phyloP scores from a whole-genome alignment of 106 monocot species.

The Apostasia shenzhenica region DNA sequence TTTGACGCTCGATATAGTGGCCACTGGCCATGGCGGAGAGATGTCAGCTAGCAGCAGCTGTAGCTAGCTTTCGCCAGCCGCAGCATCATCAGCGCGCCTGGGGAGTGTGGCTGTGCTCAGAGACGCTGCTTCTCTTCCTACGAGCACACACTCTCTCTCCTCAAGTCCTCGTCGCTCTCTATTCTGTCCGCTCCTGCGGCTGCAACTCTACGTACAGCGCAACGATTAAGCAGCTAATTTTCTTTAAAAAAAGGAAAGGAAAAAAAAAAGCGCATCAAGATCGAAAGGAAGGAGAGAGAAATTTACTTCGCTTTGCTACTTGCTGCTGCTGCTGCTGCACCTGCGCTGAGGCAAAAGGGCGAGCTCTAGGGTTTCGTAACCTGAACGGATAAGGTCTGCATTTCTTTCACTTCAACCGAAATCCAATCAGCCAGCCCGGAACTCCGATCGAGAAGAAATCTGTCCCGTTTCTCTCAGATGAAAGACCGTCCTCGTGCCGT shows the following conservation, averaged over 20 bases:
- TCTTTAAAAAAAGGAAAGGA: no score
- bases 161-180: not conserved
- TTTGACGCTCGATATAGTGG: not conserved
- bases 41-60: not conserved
- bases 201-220: slow-evolving; percentile 1
- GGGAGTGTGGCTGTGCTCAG: not conserved
- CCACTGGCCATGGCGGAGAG: not conserved
- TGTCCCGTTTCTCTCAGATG: no score
- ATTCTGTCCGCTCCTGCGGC: not conserved
- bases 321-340: no score
- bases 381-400: not conserved
- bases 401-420: not conserved
- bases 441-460: no score
- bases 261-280: no score
- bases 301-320: not conserved
- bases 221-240: not conserved
- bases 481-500: no score
- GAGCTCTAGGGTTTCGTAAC: not conserved
- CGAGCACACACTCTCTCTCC: no score
- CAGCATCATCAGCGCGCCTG: not conserved
- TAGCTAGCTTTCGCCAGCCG: not conserved
- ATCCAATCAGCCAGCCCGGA: no score
- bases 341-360: no score
- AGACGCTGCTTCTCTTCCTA: not conserved
- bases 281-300: not conserved